phyloP scores from a whole-genome alignment of 257 asterid genomes.

The Apocynum venetum region DNA sequence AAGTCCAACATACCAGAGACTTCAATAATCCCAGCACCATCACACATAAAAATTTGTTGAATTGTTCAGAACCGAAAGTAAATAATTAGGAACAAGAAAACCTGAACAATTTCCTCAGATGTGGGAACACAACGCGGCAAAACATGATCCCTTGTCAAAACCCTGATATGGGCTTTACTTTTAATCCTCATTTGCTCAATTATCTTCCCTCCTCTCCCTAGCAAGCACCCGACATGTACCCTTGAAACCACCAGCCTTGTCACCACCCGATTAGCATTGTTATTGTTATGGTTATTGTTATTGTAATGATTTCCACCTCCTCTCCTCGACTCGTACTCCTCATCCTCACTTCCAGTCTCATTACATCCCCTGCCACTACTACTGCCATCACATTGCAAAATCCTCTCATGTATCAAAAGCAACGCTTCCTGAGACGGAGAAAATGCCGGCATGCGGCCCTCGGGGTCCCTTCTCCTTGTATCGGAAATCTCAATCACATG shows the following conservation, averaged over 20 bases:
- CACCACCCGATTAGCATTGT: constrained; percentile 32
- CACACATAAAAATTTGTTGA: not conserved
- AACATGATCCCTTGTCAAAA: constrained; percentile 69
- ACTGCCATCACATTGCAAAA: constrained; percentile 50
- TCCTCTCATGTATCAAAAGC: constrained; percentile 69
- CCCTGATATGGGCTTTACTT: constrained; percentile 76
- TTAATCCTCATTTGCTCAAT: constrained; percentile 83
- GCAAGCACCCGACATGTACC: constrained; percentile 72
- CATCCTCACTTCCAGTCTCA: constrained; percentile 37
- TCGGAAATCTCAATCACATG: constrained; percentile 82
- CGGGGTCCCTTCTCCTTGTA: constrained; percentile 59
- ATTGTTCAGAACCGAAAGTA: not conserved
- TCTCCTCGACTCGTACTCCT: constrained; percentile 16
- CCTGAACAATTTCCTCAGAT: constrained; percentile 97
- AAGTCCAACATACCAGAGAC: not conserved
- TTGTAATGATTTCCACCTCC: constrained; percentile 7
- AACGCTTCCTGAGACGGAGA: constrained; percentile 89
- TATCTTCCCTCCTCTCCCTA: constrained; percentile 90
- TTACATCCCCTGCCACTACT: constrained; percentile 35
- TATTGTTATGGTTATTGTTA: not conserved
- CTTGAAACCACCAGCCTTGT: constrained; percentile 79
- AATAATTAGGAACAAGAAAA: constrained; percentile 22
- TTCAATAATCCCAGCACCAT: not conserved
- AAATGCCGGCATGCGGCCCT: constrained; percentile 60
- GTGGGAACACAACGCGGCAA: constrained; percentile 73